phyloP scores from a whole-genome alignment of 805 yeast genomes.

The Saccharomycopsis sp. region DNA sequence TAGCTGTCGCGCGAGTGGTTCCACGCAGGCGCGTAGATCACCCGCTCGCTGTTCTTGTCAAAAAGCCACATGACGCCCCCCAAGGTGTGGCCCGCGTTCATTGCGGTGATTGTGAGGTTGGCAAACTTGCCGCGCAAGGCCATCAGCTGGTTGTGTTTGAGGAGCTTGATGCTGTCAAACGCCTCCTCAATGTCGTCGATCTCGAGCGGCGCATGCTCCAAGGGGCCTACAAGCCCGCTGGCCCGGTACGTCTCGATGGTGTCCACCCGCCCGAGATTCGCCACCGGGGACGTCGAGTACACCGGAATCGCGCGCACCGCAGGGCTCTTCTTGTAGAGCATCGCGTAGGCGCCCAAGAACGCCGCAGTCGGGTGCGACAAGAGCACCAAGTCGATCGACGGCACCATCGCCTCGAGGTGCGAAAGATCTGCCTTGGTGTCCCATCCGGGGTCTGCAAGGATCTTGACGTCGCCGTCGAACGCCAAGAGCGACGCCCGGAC shows the following conservation, averaged over 20 bases:
- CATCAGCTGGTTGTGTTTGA: slow-evolving; percentile 77
- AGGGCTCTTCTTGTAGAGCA: slow-evolving; percentile 44
- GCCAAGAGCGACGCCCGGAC: slow-evolving; percentile 43
- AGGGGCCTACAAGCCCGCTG: slow-evolving; percentile 70
- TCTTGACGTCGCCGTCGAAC: slow-evolving; percentile 39
- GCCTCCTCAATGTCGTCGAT: slow-evolving; percentile 69
- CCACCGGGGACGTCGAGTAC: slow-evolving; percentile 85
- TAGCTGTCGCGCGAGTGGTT: slow-evolving; percentile 88
- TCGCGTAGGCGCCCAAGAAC: slow-evolving; percentile 72
- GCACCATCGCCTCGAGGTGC: slow-evolving; percentile 37
- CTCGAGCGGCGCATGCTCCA: slow-evolving; percentile 49
- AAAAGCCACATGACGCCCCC: slow-evolving; percentile 93
- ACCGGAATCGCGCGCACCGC: slow-evolving; percentile 44
- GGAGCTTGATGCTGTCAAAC: slow-evolving; percentile 61
- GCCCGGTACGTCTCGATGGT: slow-evolving; percentile 78
- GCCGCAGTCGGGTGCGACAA: slow-evolving; percentile 83
- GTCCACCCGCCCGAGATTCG: slow-evolving; percentile 77
- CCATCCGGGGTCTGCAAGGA: slow-evolving; percentile 60
- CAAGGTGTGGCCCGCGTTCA: slow-evolving; percentile 84
- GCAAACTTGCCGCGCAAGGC: slow-evolving; percentile 52
- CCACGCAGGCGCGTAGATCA: slow-evolving; percentile 91
- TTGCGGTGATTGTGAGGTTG: slow-evolving; percentile 48
- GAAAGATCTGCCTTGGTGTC: slow-evolving; percentile 42
- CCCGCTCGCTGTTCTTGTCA: slow-evolving; percentile 63
- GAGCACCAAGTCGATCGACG: slow-evolving; percentile 57